Conservation (phyloP, 768 basidiomycete genomes). For the Chalciporus chontae region DNA sequence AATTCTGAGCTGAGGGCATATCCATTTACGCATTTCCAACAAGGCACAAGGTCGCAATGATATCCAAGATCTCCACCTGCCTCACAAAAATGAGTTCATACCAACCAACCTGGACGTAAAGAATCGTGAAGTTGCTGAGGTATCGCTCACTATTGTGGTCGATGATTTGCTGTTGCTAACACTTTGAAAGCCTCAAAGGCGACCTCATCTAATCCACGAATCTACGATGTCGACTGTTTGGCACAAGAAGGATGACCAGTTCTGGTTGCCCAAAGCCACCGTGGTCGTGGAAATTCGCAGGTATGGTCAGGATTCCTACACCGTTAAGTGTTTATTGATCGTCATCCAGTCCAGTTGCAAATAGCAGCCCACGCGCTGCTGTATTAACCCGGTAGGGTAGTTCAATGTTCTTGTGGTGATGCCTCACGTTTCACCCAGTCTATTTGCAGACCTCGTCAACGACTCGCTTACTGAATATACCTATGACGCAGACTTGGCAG, state of each 20-base stretch:
- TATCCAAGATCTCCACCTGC: constrained; percentile 69
- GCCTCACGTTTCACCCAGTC: constrained; percentile 34
- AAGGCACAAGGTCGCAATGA: constrained; percentile 66
- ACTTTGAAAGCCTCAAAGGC: constrained; percentile 56
- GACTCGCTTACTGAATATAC: constrained; percentile 89
- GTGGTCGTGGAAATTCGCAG: constrained; percentile 73
- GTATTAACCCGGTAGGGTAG: constrained; percentile 63
- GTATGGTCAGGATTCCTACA: constrained; percentile 34
- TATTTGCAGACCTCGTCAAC: constrained; percentile 81
- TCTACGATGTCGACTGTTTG: constrained; percentile 73
- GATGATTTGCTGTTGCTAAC: not conserved
- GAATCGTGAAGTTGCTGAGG: constrained; percentile 64
- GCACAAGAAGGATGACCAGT: constrained; percentile 97
- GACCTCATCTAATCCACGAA: constrained; percentile 75
- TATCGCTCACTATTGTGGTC: constrained; percentile 26
- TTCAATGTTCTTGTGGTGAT: not conserved
- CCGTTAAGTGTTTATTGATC: not conserved
- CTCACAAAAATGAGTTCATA: constrained; percentile 86
- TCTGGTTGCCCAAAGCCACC: constrained; percentile 91
- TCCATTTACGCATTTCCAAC: constrained; percentile 2
- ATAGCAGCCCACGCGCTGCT: constrained; percentile 60
- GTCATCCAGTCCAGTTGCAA: constrained; percentile 49
- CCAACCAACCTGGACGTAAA: constrained; percentile 83
- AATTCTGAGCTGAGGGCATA: not conserved
- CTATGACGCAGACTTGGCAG: constrained; percentile 91